Percentiles rank a stretch among this genome's conserved stretches.
phyloP scores from a whole-genome alignment of 257 asterid genomes.

The Ballota nigra region DNA sequence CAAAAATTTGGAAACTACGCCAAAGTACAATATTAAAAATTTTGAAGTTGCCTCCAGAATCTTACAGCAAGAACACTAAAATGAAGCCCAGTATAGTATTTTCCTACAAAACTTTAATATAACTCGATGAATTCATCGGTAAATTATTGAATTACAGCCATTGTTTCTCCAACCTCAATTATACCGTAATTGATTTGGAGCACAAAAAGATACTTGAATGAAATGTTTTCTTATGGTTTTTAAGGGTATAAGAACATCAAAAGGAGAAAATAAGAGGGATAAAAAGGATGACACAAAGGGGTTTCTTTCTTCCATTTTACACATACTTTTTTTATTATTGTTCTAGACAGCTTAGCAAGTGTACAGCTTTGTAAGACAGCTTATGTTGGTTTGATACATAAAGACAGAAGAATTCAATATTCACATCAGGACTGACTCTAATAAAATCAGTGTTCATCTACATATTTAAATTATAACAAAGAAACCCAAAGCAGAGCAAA shows the following conservation, averaged over 20 bases:
- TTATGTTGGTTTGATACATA: background rate
- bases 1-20: background rate
- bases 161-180: background rate
- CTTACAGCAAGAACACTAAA: background rate
- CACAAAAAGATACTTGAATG: background rate
- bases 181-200: background rate
- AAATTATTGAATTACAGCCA: background rate
- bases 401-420: background rate
- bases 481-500: no score
- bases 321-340: background rate
- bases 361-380: background rate
- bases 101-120: background rate
- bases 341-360: background rate
- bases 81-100: background rate
- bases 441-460: background rate
- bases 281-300: background rate
- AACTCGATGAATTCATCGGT: background rate
- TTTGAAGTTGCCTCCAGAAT: background rate
- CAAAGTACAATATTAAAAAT: background rate
- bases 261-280: background rate
- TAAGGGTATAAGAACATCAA: background rate
- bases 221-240: background rate
- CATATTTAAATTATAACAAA: no score
- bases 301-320: background rate
- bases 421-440: background rate